Evolutionary conservation across 2,329 filamentous ascomycete genomes (phyloP), one percentile per base, ranked within the genome.

Genomic region (Xylariales sp.): DNA sequence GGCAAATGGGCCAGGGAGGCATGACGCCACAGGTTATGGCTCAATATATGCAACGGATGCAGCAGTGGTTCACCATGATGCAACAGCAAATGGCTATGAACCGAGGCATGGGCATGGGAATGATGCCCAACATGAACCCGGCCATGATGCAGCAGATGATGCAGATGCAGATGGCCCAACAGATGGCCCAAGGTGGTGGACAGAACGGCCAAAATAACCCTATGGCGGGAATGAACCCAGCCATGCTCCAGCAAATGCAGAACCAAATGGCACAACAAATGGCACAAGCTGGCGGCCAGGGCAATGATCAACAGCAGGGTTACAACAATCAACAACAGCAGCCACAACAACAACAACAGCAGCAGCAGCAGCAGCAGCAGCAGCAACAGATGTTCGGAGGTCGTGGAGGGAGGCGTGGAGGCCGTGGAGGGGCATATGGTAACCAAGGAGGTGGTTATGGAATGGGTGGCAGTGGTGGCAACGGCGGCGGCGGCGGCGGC

Each of bases 1-100:
- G 13, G 36, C 56, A 54, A 37, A 56, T 57, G 55, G 51, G 47
- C 25, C 56, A 58, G 39, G 53, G 53, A 20, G 52, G 85, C 45
- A 94, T 97, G 86, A 94, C 87, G 15, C 91, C 91, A 1, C 89
- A 95, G 55, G 83, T 95, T 71, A 96, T 97, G 89, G 93, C 93
- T 3, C 90, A 96, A 61, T 96, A 97, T 66, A 95, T 93, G 81
- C 88, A 95, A 61, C 81, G 90, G 33, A 97, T 98, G 91, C 93
- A 98, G 63, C 88, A 95, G 60, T 95, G 95, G 65, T 94, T 96
- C 62, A 74, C 83, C 40, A 83, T 95, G 76, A 93, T 95, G 88
- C 89, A 95, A 63, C 87, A 91, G 54, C 85, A 93, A 58, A 88
- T 94, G 77, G 84, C 83, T 33, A 91, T 91, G 81, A 89, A 79